These are phyloP conservation scores for Cystoisospora suis DNA, from an alignment of 169 alveolate genomes.

Conservation along the genomic window DNA sequence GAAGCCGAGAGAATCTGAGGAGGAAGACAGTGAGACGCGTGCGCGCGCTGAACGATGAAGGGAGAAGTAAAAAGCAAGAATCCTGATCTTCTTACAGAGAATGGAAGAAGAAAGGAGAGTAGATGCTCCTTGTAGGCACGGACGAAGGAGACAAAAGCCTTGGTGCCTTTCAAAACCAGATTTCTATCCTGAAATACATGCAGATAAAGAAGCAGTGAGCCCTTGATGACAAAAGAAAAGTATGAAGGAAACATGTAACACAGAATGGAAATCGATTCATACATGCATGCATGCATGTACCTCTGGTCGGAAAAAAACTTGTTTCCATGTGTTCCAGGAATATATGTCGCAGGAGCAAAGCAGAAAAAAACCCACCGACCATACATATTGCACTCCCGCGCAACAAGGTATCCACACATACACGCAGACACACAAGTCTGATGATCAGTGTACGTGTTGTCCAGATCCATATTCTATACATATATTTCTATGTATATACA, in stretches of 20 bases:
- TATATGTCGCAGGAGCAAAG: neutral
- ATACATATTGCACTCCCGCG: neutral
- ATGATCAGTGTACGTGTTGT: neutral
- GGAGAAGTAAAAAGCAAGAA: neutral
- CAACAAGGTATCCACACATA: neutral
- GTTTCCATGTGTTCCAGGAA: no score
- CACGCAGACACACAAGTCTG: neutral
- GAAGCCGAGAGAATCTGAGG: neutral
- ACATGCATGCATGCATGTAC: no score
- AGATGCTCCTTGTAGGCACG: slow-evolving; percentile 92
- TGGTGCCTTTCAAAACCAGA: slow-evolving; percentile 86
- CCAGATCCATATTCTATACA: neutral
- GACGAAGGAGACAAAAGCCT: slow-evolving; percentile 91
- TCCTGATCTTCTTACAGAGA: slow-evolving; percentile 55
- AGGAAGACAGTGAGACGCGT: neutral
- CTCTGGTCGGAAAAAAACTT: no score
- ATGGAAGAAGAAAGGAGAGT: slow-evolving; percentile 84
- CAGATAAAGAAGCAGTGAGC: neutral
- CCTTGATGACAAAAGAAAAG: neutral
- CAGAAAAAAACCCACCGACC: neutral
- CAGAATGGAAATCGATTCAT: no score
- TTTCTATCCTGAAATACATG: slow-evolving; percentile 77
- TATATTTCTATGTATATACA: neutral
- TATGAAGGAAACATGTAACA: no score
- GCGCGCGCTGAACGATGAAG: neutral